These are phyloP conservation scores for Sclerotinia minor DNA, from an alignment of 2,329 filamentous ascomycete genomes.

Conservation along the genomic window DNA sequence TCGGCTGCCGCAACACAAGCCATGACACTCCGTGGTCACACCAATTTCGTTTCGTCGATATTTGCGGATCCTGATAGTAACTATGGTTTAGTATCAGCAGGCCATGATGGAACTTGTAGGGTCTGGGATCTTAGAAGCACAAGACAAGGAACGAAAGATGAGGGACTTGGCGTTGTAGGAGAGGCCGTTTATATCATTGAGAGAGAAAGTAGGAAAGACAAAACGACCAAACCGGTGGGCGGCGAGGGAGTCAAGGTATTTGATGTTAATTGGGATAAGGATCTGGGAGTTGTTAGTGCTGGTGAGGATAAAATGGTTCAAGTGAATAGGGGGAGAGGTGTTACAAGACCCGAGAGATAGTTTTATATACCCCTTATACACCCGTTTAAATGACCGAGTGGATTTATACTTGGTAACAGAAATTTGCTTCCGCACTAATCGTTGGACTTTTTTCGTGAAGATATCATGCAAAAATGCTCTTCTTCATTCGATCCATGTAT, in stretches of 20 bases:
- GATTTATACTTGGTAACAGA: not conserved
- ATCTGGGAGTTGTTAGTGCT: slow-evolving; percentile 84
- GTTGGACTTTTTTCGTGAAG: not conserved
- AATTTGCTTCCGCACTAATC: not conserved
- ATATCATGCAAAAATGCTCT: not conserved
- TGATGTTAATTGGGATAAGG: slow-evolving; percentile 79
- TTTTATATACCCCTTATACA: slow-evolving; percentile 25
- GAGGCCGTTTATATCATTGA: slow-evolving; percentile 74
- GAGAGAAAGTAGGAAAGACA: slow-evolving; percentile 65
- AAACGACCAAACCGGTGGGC: slow-evolving; percentile 63
- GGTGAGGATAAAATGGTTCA: slow-evolving; percentile 95
- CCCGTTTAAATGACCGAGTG: slow-evolving; percentile 21
- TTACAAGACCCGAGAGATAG: slow-evolving; percentile 35
- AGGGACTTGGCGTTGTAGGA: slow-evolving; percentile 62
- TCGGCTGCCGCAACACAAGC: slow-evolving; percentile 74
- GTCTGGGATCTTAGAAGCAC: slow-evolving; percentile 89
- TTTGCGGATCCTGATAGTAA: slow-evolving; percentile 58
- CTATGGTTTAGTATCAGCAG: slow-evolving; percentile 84
- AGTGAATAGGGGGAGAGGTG: slow-evolving; percentile 60
- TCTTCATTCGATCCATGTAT: not conserved
- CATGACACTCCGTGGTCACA: slow-evolving; percentile 89
- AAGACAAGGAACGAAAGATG: slow-evolving; percentile 58
- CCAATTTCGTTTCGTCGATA: slow-evolving; percentile 65
- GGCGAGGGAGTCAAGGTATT: slow-evolving; percentile 92
- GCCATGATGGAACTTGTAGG: slow-evolving; percentile 86